Evolutionary conservation across 257 asterid genomes (phyloP), one percentile per base, ranked within the genome.

Genomic region (Penstemon newberryi): DNA sequence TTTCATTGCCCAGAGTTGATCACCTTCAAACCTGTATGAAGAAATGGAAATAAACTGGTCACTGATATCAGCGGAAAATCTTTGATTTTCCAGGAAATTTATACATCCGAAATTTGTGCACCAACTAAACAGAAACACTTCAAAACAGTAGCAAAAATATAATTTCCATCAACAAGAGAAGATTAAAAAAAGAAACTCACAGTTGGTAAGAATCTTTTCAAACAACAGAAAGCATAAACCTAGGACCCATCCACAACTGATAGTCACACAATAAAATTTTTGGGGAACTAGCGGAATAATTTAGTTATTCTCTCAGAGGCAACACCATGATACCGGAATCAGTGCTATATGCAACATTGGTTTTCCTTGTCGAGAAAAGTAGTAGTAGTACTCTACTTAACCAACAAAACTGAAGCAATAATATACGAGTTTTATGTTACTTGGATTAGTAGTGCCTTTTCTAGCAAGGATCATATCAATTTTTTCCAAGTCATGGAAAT

Each of bases 1-100:
- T 76, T 84, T 84, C 77, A 93, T 71, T 9, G 81, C 88, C 92
- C 96, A 90, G 56, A 90, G 92, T 72, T 83, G 88, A 71, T 88
- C 92, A 59, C 77, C 85, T 45, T 70, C 85, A 72, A 74, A 84
- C 81, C 98, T 92, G 77, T 63, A 72, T 42, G 63, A 64, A 57
- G 63, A 59, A 75, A 54, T 65, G 68, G 19, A 71, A 72, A 73
- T 19, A 40, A 50, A 47, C 56, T 56, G 58, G 57, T 25, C 33
- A 25, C 2, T 25, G 33, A 25, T 18, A 66, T 12, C 68, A 54
- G 42, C 57, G 60, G 37, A 73, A 45, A 39, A 39, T 54, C 56
- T 60, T 13, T 59, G 11, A 39, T 11, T 49, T 53, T 8, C 57
- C 42, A 71, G 42, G 72, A 39, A 42, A 66, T 46, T 67, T 40